Percentiles rank a stretch among this genome's conserved stretches.
phyloP scores from a whole-genome alignment of 495 filamentous ascomycete genomes.

The Cercophora sp. region DNA sequence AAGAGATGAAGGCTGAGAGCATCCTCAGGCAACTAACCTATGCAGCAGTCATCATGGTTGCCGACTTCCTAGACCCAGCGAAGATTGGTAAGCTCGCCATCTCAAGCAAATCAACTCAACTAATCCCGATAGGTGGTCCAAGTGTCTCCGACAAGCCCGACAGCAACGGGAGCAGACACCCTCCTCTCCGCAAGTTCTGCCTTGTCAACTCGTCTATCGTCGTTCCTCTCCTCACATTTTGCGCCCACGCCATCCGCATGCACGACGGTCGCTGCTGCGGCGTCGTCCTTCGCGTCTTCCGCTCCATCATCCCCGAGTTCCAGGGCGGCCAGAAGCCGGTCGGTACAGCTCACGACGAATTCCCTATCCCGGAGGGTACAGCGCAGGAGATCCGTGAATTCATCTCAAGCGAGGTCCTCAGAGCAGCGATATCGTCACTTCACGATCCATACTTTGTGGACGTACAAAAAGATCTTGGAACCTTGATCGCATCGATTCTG shows the following conservation, averaged over 20 bases:
- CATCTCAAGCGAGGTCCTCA: slow-evolving; percentile 77
- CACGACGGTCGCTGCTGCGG: slow-evolving; percentile 85
- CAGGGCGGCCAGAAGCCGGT: slow-evolving; percentile 12
- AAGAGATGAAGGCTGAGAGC: slow-evolving; percentile 98
- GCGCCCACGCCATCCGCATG: slow-evolving; percentile 84
- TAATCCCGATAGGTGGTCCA: background rate
- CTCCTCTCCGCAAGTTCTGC: slow-evolving; percentile 71
- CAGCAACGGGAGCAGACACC: slow-evolving; percentile 24
- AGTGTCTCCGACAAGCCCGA: background rate
- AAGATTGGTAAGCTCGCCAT: slow-evolving; percentile 42
- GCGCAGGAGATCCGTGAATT: slow-evolving; percentile 80
- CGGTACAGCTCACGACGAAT: slow-evolving; percentile 26
- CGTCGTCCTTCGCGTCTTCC: slow-evolving; percentile 77
- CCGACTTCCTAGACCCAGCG: slow-evolving; percentile 76
- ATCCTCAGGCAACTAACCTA: slow-evolving; percentile 92
- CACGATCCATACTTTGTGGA: slow-evolving; percentile 97
- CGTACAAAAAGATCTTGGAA: slow-evolving; percentile 86
- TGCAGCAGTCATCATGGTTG: slow-evolving; percentile 84
- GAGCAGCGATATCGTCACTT: slow-evolving; percentile 78
- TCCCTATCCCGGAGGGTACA: slow-evolving; percentile 42
- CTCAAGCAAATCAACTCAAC: background rate
- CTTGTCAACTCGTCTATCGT: slow-evolving; percentile 73
- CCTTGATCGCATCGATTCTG: slow-evolving; percentile 81
- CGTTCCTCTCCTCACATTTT: slow-evolving; percentile 85
- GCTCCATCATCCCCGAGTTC: slow-evolving; percentile 80